Base-by-base conservation (phyloP, 208 protist species). In the Crithidia thermophila region DNA sequence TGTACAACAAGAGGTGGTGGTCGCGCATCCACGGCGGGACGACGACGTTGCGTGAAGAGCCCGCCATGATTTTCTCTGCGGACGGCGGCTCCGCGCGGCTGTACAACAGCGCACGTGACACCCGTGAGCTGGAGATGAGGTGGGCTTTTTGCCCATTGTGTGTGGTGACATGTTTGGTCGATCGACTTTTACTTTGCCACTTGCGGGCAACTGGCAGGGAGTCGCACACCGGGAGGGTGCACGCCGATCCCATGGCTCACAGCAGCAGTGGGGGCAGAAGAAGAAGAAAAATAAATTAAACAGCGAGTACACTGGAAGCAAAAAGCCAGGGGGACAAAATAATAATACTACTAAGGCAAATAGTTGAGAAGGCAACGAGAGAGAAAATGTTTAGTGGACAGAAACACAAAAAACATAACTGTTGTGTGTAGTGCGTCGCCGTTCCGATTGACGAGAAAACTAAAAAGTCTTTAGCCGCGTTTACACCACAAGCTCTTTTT, bases 271-370 rank as follows among this genome's bases (percentile, higher is more conserved):
- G 4, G n/a, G 21, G 46, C 46, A 51, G n/a, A n/a, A n/a, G n/a
- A n/a, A n/a, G n/a, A n/a, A n/a, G 28, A 34, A 56, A n/a, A 56
- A 21, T 11, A 23, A 8, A 50, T 53, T 31, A 37, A 34, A 21
- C 14, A 39, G 30, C 30, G 21, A 47, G 23, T 20, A 23, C 21
- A 3, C 34, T 21, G 64, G 40, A 73, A 58, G 37, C 20, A 61
- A 40, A 42, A 20, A 68, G 58, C 68, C 20, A 53, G 49, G 69
- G n/a, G n/a, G n/a, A n/a, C n/a, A n/a, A n/a, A n/a, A n/a, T n/a
- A n/a, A n/a, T n/a, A n/a, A n/a, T n/a, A n/a, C n/a, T n/a, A n/a
- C n/a, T n/a, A n/a, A n/a, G n/a, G n/a, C n/a, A n/a, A n/a, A n/a
- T n/a, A n/a, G n/a, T n/a, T n/a, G n/a, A n/a, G n/a, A n/a, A n/a